Percentiles rank a stretch among this genome's conserved stretches.
phyloP scores from a whole-genome alignment of 1,284 basidiomycete species.

The Golubevia pallescens region DNA sequence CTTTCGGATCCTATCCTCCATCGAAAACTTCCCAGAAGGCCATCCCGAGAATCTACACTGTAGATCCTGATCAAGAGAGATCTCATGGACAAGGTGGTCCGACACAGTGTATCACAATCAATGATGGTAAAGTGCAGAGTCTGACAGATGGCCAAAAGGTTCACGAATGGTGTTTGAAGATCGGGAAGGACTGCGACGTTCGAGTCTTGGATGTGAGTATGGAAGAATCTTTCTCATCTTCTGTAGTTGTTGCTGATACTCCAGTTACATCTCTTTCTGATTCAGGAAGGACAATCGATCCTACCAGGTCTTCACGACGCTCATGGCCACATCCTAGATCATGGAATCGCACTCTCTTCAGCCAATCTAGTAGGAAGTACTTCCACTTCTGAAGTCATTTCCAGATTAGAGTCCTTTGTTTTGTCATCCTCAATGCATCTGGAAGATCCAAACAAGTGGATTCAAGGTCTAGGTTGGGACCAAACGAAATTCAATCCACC shows the following conservation, averaged over 20 bases:
- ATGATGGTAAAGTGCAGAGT: too few species aligned
- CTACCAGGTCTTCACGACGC: conserved; percentile 43
- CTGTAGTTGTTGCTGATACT: too few species aligned
- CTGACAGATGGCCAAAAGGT: too few species aligned
- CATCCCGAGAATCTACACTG: too few species aligned
- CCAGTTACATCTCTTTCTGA: too few species aligned
- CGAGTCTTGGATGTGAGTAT: too few species aligned
- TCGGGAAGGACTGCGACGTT: too few species aligned
- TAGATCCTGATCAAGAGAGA: too few species aligned
- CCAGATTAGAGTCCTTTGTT: conserved; percentile 26
- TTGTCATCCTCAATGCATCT: conserved; percentile 16
- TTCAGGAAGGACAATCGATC: conserved; percentile 18
- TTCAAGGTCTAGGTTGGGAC: conserved; percentile 90
- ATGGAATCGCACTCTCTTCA: conserved; percentile 30
- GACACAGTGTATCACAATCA: too few species aligned
- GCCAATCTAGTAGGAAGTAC: conserved; percentile 31
- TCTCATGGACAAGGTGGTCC: too few species aligned
- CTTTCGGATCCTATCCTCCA: not conserved
- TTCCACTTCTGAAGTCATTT: conserved; percentile 22
- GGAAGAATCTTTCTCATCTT: too few species aligned
- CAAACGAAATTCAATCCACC: conserved; percentile 70
- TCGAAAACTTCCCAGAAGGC: not conserved
- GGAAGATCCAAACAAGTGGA: conserved; percentile 68
- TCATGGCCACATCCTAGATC: conserved; percentile 44
- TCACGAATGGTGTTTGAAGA: too few species aligned